Evolutionary conservation across 2,329 filamentous ascomycete species (phyloP), one percentile per base, ranked within the genome.

Genomic region (Calonectria pseudoreteaudii): DNA sequence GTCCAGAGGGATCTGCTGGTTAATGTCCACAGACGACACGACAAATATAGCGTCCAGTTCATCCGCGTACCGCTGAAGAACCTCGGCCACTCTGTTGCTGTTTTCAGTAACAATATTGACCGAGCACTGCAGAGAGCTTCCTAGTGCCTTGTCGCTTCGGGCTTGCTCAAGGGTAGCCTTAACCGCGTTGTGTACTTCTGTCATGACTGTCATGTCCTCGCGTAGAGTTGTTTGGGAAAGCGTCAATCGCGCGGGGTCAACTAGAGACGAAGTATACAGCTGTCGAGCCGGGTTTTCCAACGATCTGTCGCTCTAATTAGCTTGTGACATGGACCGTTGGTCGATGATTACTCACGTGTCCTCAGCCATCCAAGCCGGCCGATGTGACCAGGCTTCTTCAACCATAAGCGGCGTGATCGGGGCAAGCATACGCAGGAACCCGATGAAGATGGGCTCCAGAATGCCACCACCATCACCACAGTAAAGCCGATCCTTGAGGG

Each of bases 401-500:
- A 98, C 93, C 5, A 98, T 89, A 49, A 96, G 84, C 0, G 96
- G 96, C 13, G 93, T 94, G 70, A 98, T 90, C 1, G 96, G 95
- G 3, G 91, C 93, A 36, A 98, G 88, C 89, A 98, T 95, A 68
- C 93, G 90, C 74, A 96, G 86, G 23, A 98, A 87, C 44, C 95
- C 92, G 8, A 91, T 86, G 74, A 96, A 92, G 69, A 98, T 91
- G 34, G 90, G 88, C 77, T 91, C 89, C 62, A 94, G 85, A 6
- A 90, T 87, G 60, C 94, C 93, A 18, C 90, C 88, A 18, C 91
- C 90, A 74, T 93, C 91, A 36, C 94, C 94, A 58, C 96, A 97
- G 86, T 99, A 99, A 1, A 98, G 88, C 4, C 95, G 90, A 81
- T 99, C 97, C 84, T 99, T 99, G 79, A 96, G 89, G 0, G 94